Evolutionary conservation across 768 basidiomycete genomes (phyloP).

Genomic region (Phylloporus sp.): DNA sequence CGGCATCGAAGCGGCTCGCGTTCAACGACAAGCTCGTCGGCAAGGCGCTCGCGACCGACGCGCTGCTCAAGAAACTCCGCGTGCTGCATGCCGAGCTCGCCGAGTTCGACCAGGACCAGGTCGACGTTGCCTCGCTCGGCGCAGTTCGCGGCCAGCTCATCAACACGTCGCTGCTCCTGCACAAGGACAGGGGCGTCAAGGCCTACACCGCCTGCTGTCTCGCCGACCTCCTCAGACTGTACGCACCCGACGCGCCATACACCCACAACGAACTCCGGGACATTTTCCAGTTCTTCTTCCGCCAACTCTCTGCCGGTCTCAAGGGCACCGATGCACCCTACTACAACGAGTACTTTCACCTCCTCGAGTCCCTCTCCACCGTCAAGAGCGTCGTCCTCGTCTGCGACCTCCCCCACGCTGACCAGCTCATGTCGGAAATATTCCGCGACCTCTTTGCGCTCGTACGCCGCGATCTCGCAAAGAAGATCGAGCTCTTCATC

Average conservation of each 20-base stretch:
- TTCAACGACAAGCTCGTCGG: conserved; percentile 82
- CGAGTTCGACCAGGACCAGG: conserved; percentile 79
- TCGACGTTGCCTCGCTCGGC: conserved; percentile 69
- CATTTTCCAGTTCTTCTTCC: conserved; percentile 95
- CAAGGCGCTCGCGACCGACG: conserved; percentile 75
- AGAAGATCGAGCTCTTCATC: conserved; percentile 81
- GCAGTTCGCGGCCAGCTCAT: conserved; percentile 76
- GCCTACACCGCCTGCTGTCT: conserved; percentile 93
- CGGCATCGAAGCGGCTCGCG: conserved; percentile 54
- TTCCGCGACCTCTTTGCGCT: conserved; percentile 82
- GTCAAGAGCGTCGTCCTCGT: conserved; percentile 94
- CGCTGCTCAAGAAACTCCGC: conserved; percentile 82
- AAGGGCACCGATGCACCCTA: conserved; percentile 76
- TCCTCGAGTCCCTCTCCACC: conserved; percentile 88
- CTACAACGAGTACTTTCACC: conserved; percentile 89
- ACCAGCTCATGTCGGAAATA: conserved; percentile 76
- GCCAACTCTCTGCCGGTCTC: conserved; percentile 72
- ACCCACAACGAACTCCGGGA: conserved; percentile 84
- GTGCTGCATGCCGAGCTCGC: conserved; percentile 71
- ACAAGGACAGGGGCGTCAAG: conserved; percentile 95
- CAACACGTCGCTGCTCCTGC: conserved; percentile 72
- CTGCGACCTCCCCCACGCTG: conserved; percentile 83
- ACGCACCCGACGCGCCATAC: conserved; percentile 96
- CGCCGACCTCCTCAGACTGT: conserved; percentile 87
- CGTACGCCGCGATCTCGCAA: conserved; percentile 65